A percentile compares a stretch with the other conserved stretches of the same genome.
Conservation (phyloP, 306 rosid genomes). For the Cotoneaster glaucophyllus region DNA sequence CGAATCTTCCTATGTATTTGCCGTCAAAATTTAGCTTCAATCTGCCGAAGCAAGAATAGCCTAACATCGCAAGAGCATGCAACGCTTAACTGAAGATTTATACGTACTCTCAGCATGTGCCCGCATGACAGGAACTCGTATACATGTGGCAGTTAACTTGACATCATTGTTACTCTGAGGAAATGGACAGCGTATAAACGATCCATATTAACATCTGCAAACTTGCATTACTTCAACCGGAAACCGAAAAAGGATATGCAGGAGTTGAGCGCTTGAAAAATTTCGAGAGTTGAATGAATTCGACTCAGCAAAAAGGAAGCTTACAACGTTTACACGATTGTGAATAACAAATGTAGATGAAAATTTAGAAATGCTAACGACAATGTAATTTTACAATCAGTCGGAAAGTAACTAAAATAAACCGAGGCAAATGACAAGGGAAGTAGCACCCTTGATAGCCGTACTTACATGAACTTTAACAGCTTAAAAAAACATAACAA, state of each 20-base stretch:
- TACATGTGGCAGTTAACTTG: constrained; percentile 88
- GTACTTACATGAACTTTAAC: not conserved
- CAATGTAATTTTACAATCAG: not conserved
- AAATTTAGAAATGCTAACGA: not conserved
- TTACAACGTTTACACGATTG: too few relatives aligned
- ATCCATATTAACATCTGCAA: not conserved
- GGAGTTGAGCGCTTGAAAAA: not conserved
- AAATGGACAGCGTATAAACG: not conserved
- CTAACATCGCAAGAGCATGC: not conserved
- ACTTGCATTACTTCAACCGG: not conserved
- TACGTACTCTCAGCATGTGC: constrained; percentile 97
- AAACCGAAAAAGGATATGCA: too few relatives aligned
- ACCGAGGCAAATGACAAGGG: not conserved
- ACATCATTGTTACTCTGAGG: constrained; percentile 64
- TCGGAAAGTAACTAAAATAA: not conserved
- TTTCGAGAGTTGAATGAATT: not conserved
- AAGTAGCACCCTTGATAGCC: not conserved
- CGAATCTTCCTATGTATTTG: too few relatives aligned
- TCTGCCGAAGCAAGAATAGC: not conserved
- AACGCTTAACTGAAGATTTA: constrained; percentile 45
- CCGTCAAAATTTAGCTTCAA: too few relatives aligned
- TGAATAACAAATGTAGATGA: too few relatives aligned
- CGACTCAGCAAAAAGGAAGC: not conserved
- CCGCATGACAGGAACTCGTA: constrained; percentile 94
- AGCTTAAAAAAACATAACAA: not conserved